A percentile compares a stretch with the other conserved stretches of the same genome.
These are phyloP conservation scores for Trematosphaeria pertusa DNA, from an alignment of 2,329 filamentous ascomycete species.

Conservation along the genomic window DNA sequence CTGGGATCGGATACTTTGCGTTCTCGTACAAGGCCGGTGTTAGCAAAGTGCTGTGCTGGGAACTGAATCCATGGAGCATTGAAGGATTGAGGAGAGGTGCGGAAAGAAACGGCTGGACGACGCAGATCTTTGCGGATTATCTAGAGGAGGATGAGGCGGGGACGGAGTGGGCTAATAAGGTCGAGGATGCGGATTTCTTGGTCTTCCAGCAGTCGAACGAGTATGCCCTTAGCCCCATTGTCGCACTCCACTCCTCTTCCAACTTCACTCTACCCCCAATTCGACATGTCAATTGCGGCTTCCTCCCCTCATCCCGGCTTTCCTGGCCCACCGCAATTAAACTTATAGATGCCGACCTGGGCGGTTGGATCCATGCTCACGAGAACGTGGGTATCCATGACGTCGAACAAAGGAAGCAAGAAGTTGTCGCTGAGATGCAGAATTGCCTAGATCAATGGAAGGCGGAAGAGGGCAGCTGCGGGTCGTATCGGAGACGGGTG, in stretches of 20 bases:
- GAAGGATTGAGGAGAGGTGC: slow-evolving; percentile 54
- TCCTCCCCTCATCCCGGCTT: slow-evolving; percentile 60
- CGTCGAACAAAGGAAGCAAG: slow-evolving; percentile 28
- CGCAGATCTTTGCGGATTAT: slow-evolving; percentile 13
- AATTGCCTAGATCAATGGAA: slow-evolving; percentile 43
- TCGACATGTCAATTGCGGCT: slow-evolving; percentile 65
- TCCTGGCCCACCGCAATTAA: slow-evolving; percentile 59
- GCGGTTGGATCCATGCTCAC: slow-evolving; percentile 67
- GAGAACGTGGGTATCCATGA: slow-evolving; percentile 60
- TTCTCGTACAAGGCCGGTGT: slow-evolving; percentile 83
- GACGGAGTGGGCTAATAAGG: slow-evolving; percentile 2
- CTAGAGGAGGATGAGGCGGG: slow-evolving; percentile 7
- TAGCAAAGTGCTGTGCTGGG: slow-evolving; percentile 78
- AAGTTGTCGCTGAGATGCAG: slow-evolving; percentile 52
- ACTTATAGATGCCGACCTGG: slow-evolving; percentile 53
- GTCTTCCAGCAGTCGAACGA: slow-evolving; percentile 53
- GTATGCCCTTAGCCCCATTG: slow-evolving; percentile 25
- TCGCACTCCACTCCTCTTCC: not conserved
- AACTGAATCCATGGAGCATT: slow-evolving; percentile 71
- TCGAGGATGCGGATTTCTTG: slow-evolving; percentile 34
- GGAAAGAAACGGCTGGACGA: slow-evolving; percentile 49
- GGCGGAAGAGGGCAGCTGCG: not conserved
- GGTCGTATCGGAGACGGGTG: slow-evolving; percentile 12
- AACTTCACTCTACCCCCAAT: slow-evolving; percentile 49
- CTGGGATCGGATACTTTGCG: slow-evolving; percentile 92